Evolutionary conservation across 2,329 filamentous ascomycete species (phyloP).

Genomic region (Celoporthe dispersa): DNA sequence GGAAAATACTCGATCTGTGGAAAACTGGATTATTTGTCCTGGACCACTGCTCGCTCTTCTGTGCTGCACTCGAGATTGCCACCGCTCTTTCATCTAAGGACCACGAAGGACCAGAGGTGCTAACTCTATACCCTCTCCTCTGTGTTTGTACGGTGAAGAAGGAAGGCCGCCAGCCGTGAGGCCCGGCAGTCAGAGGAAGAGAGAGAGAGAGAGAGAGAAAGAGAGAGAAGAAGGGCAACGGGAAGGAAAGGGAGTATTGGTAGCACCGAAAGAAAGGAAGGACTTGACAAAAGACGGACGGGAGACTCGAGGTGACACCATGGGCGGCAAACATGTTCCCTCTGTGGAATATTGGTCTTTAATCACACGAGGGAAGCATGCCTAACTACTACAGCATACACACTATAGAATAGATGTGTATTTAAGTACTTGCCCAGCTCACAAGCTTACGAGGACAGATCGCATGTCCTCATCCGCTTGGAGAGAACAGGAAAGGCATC

Average conservation of each 20-base stretch:
- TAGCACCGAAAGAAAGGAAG: background rate
- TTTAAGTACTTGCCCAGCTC: background rate
- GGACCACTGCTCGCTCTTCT: background rate
- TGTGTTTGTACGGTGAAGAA: background rate
- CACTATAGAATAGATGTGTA: too few species aligned
- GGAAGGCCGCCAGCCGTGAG: background rate
- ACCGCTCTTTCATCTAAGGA: slow-evolving; percentile 22
- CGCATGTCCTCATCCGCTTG: background rate
- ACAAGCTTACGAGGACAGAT: background rate
- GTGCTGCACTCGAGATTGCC: background rate
- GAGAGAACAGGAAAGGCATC: background rate
- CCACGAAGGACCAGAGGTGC: background rate
- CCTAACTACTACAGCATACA: too few species aligned
- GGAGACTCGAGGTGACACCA: background rate
- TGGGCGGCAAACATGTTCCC: slow-evolving; percentile 19
- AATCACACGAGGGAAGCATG: background rate
- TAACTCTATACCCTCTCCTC: background rate
- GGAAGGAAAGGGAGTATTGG: background rate
- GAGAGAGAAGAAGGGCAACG: background rate
- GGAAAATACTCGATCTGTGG: background rate
- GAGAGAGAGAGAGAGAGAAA: background rate
- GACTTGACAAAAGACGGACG: background rate
- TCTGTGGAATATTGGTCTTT: background rate
- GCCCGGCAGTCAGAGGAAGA: background rate
- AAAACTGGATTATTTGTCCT: background rate